Evolutionary conservation across 2,329 filamentous ascomycete genomes (phyloP).

Genomic region (Verruconis gallopava): DNA sequence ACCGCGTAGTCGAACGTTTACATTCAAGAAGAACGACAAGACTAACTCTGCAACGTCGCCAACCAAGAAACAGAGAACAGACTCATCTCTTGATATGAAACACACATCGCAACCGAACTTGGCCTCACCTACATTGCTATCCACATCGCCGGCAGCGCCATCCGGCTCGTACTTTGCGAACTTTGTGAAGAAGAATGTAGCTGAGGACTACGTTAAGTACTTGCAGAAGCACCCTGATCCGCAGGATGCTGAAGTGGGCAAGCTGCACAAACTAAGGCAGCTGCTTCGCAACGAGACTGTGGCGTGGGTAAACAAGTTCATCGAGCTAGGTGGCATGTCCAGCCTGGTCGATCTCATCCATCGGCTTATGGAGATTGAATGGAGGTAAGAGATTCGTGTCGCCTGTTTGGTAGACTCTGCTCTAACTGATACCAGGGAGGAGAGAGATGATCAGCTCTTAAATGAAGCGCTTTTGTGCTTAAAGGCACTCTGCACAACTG

Average conservation of each 20-base stretch:
- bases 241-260: constrained; percentile 79
- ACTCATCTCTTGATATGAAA: constrained; percentile 20
- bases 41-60: constrained; percentile 37
- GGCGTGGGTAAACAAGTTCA: constrained; percentile 87
- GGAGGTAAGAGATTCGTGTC: constrained; percentile 49
- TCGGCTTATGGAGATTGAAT: constrained; percentile 90
- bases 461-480: constrained; percentile 88
- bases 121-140: constrained; percentile 44
- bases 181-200: constrained; percentile 60
- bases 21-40: constrained; percentile 54
- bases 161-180: constrained; percentile 43
- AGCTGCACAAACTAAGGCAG: constrained; percentile 82
- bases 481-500: constrained; percentile 88
- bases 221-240: constrained; percentile 70
- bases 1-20: constrained; percentile 65
- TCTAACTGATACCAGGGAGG: constrained; percentile 55
- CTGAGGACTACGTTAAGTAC: constrained; percentile 77
- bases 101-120: not conserved
- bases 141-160: constrained; percentile 34
- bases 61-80: constrained; percentile 60
- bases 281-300: constrained; percentile 90
- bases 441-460: constrained; percentile 85
- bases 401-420: constrained; percentile 16
- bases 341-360: constrained; percentile 78
- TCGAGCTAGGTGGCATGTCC: constrained; percentile 79